Percentiles rank a stretch among this genome's conserved stretches.
Conservation (phyloP, 208 protist species). For the Leishmania braziliensis region DNA sequence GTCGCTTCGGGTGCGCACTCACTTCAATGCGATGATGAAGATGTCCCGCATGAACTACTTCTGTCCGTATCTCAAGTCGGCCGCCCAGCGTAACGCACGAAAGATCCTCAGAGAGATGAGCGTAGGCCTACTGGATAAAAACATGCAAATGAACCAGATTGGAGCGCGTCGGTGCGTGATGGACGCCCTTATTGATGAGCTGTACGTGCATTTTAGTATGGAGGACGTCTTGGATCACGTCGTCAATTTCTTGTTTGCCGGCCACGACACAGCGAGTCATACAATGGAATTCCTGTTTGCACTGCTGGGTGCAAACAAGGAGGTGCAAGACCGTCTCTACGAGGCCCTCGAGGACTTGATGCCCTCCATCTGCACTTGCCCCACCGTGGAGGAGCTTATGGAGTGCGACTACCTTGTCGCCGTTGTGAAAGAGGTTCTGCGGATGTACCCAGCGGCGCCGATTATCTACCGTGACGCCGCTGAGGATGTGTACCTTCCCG, state of each 20-base stretch:
- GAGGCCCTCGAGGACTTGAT: conserved; percentile 45
- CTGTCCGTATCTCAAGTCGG: conserved; percentile 51
- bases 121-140: conserved; percentile 37
- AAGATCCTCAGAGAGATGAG: conserved; percentile 35
- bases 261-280: conserved; percentile 59
- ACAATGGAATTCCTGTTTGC: conserved; percentile 57
- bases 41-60: conserved; percentile 60
- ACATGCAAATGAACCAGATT: conserved; percentile 25
- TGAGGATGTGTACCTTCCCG: conserved; percentile 44
- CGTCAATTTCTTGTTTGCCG: conserved; percentile 61
- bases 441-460: conserved; percentile 56
- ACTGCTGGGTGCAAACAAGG: conserved; percentile 38
- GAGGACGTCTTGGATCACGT: conserved; percentile 57
- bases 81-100: conserved; percentile 38
- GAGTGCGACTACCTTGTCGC: conserved; percentile 55
- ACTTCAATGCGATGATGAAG: conserved; percentile 47
- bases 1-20: conserved; percentile 35
- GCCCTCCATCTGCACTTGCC: conserved; percentile 40
- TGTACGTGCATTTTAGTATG: conserved; percentile 40
- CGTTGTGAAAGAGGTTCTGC: conserved; percentile 49
- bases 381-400: conserved; percentile 49
- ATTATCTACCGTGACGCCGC: conserved; percentile 60
- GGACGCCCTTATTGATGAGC: conserved; percentile 48
- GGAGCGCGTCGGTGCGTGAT: conserved; percentile 37
- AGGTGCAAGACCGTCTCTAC: conserved; percentile 47